Percentiles rank a stretch among this genome's conserved stretches.
Evolutionary conservation across 2,329 filamentous ascomycete genomes (phyloP).

Genomic region (Colletotrichum orbiculare): DNA sequence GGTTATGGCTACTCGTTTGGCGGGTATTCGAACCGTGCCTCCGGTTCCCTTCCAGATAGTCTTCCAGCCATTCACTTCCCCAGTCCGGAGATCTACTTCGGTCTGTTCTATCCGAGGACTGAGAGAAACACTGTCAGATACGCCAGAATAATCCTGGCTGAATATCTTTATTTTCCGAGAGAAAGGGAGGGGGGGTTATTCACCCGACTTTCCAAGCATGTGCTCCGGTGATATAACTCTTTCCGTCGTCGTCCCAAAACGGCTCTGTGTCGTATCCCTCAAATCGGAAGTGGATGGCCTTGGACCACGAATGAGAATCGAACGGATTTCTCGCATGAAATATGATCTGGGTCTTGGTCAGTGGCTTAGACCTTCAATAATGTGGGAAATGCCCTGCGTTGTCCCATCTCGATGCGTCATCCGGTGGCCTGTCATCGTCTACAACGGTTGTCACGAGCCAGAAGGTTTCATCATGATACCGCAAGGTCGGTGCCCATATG

Average conservation of each 20-base stretch:
- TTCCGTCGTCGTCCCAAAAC: conserved; percentile 67
- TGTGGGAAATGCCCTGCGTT: conserved; percentile 42
- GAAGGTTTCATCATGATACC: conserved; percentile 55
- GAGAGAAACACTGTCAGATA: too few species aligned
- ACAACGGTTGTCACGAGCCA: conserved; percentile 39
- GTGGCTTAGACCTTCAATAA: not conserved
- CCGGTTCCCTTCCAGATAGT: conserved; percentile 22
- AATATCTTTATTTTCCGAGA: too few species aligned
- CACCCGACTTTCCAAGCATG: conserved; percentile 49
- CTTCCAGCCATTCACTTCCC: conserved; percentile 20
- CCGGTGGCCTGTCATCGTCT: conserved; percentile 13
- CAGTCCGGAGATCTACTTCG: conserved; percentile 44
- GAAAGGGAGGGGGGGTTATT: conserved; percentile 27
- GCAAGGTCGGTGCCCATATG: conserved; percentile 60
- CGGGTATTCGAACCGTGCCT: conserved; percentile 8
- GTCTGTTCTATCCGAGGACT: conserved; percentile 59
- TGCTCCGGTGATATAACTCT: conserved; percentile 55
- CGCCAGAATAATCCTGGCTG: too few species aligned
- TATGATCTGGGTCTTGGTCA: conserved; percentile 21
- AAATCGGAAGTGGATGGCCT: conserved; percentile 41
- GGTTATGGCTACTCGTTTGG: too few species aligned
- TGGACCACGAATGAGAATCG: conserved; percentile 39
- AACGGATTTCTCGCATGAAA: conserved; percentile 36
- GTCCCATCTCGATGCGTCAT: conserved; percentile 19
- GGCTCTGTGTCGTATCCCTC: conserved; percentile 54